Conservation (phyloP, 23 red algal species). For the Gracilaria vermiculophylla region DNA sequence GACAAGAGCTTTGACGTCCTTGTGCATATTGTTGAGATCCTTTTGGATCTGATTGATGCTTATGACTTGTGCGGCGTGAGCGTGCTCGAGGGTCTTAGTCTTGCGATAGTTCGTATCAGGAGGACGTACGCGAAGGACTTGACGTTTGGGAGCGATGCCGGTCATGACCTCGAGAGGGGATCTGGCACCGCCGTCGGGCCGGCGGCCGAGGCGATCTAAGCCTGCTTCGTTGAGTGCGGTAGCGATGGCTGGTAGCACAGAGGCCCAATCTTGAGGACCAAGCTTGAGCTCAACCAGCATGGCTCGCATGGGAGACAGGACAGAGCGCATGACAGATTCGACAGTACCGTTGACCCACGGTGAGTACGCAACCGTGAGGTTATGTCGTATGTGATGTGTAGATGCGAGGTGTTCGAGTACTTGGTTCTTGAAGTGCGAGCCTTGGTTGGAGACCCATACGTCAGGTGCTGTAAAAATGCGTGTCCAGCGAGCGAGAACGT, state of each 20-base stretch:
- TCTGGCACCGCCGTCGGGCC: not conserved
- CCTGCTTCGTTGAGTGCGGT: not conserved
- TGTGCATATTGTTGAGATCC: too few species aligned
- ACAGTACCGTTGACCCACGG: constrained; percentile 13
- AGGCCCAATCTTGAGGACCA: not conserved
- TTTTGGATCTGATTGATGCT: too few species aligned
- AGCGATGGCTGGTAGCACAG: not conserved
- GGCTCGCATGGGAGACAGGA: not conserved
- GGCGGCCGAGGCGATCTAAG: not conserved
- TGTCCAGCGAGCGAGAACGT: not conserved
- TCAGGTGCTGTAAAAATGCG: not conserved
- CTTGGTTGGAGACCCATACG: constrained; percentile 3
- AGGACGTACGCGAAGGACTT: too few species aligned
- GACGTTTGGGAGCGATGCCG: not conserved
- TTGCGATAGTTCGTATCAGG: too few species aligned
- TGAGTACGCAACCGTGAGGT: not conserved
- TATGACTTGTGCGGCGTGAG: too few species aligned
- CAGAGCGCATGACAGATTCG: not conserved
- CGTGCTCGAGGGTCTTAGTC: too few species aligned
- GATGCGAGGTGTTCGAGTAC: not conserved
- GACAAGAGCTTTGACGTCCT: too few species aligned
- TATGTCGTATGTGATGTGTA: not conserved
- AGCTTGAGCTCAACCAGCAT: constrained; percentile 19
- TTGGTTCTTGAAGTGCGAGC: constrained; percentile 19
- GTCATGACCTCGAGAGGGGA: not conserved